These are phyloP conservation scores for Fennellomyces sp. DNA, from an alignment of 371 early-diverging fungal species.

Conservation along the genomic window DNA sequence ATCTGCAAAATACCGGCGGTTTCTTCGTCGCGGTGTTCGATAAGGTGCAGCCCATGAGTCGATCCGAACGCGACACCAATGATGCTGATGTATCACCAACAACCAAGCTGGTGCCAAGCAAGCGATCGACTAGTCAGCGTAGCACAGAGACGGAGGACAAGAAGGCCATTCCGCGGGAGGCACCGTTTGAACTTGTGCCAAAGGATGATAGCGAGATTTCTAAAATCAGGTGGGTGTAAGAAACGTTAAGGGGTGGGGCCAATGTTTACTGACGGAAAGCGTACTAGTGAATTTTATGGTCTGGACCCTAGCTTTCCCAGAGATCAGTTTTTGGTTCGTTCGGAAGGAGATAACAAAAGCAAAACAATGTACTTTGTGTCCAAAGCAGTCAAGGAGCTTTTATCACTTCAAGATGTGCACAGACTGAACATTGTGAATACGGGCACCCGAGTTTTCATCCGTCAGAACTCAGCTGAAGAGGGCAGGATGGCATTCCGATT, in stretches of 20 bases:
- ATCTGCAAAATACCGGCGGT: slow-evolving; percentile 98
- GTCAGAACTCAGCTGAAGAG: slow-evolving; percentile 54
- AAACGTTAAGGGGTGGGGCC: not conserved
- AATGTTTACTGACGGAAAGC: too few relatives aligned
- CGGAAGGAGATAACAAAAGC: slow-evolving; percentile 63
- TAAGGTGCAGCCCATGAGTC: slow-evolving; percentile 73
- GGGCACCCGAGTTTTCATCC: slow-evolving; percentile 84
- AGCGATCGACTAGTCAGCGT: slow-evolving; percentile 14
- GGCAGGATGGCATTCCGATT: slow-evolving; percentile 77
- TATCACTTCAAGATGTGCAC: slow-evolving; percentile 65
- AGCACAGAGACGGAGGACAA: slow-evolving; percentile 14
- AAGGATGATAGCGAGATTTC: slow-evolving; percentile 58
- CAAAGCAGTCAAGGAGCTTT: slow-evolving; percentile 68
- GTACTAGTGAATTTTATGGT: slow-evolving; percentile 68
- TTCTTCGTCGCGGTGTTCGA: slow-evolving; percentile 99
- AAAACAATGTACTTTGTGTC: slow-evolving; percentile 85
- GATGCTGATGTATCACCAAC: slow-evolving; percentile 2
- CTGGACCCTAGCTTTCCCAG: slow-evolving; percentile 73
- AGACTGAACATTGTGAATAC: slow-evolving; percentile 88
- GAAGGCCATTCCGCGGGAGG: slow-evolving; percentile 53
- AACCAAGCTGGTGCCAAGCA: slow-evolving; percentile 21
- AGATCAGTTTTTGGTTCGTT: slow-evolving; percentile 84
- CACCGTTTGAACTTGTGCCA: slow-evolving; percentile 76
- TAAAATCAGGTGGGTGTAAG: slow-evolving; percentile 39
- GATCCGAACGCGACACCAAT: slow-evolving; percentile 42